Percentiles rank a stretch among this genome's conserved stretches.
These are phyloP conservation scores for Herpotrichia juniperi DNA, from an alignment of 2,329 filamentous ascomycete genomes.

Conservation along the genomic window DNA sequence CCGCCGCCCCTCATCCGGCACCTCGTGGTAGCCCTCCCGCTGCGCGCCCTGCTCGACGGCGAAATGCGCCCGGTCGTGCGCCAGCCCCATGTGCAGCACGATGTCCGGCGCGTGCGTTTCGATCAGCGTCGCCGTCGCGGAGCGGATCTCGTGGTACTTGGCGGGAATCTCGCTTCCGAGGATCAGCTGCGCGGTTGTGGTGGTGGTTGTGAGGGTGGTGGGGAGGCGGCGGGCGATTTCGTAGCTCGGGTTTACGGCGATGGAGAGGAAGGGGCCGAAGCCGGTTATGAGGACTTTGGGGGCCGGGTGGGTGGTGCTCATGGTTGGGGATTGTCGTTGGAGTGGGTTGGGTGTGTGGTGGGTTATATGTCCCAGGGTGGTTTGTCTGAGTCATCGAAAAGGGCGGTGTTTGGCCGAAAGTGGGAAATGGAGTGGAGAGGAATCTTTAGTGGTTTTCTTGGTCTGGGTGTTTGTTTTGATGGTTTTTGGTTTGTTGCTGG, in stretches of 20 bases:
- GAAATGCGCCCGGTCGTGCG: constrained; percentile 68
- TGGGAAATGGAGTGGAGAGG: no score
- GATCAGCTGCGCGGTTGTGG: constrained; percentile 60
- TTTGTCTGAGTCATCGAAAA: no score
- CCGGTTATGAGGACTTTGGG: constrained; percentile 55
- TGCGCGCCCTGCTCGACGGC: constrained; percentile 73
- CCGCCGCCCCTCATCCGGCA: constrained; percentile 70
- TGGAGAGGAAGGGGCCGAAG: constrained; percentile 73
- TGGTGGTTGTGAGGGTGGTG: constrained; percentile 10
- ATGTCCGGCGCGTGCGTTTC: constrained; percentile 59
- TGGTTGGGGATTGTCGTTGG: no score
- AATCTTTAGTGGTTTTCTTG: no score
- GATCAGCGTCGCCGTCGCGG: constrained; percentile 69
- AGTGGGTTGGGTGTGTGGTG: no score
- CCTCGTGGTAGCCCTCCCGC: constrained; percentile 70
- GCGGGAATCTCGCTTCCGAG: constrained; percentile 71
- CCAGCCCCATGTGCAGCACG: constrained; percentile 81
- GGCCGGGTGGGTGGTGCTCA: no score
- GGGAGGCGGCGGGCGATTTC: constrained; percentile 73
- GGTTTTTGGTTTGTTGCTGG: no score
- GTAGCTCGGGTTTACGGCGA: constrained; percentile 77
- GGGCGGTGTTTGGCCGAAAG: no score
- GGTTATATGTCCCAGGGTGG: no score
- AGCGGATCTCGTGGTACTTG: constrained; percentile 70
- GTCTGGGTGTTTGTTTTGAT: no score